These are phyloP conservation scores for Auricularia sp. DNA, from an alignment of 768 basidiomycete genomes.

Conservation along the genomic window DNA sequence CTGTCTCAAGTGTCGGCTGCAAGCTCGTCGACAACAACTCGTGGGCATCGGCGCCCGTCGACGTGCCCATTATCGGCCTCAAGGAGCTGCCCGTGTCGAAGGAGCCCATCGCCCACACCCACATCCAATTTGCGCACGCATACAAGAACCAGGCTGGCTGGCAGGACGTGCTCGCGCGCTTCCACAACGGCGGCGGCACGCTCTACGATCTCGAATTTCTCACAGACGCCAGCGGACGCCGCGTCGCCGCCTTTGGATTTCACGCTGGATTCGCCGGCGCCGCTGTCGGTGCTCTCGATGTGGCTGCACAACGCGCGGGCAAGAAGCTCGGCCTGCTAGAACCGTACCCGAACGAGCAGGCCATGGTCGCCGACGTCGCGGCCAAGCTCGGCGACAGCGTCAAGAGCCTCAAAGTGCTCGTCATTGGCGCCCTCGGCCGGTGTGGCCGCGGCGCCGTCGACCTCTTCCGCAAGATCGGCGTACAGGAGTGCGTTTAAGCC, in stretches of 20 bases:
- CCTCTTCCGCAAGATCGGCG: slow-evolving; percentile 90
- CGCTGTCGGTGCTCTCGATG: slow-evolving; percentile 78
- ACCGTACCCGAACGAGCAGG: slow-evolving; percentile 75
- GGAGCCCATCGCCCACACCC: slow-evolving; percentile 80
- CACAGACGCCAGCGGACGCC: slow-evolving; percentile 68
- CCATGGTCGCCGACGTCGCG: slow-evolving; percentile 72
- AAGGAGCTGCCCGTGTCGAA: slow-evolving; percentile 87
- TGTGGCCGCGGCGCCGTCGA: slow-evolving; percentile 94
- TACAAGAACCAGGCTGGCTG: slow-evolving; percentile 95
- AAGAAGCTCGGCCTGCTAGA: slow-evolving; percentile 54
- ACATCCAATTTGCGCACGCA: slow-evolving; percentile 97
- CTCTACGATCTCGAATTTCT: slow-evolving; percentile 96
- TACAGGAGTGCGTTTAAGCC: slow-evolving; percentile 68
- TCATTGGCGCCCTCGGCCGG: slow-evolving; percentile 91
- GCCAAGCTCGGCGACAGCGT: slow-evolving; percentile 45
- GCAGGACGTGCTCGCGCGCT: slow-evolving; percentile 75
- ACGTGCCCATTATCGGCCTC: slow-evolving; percentile 81
- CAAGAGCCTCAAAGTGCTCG: slow-evolving; percentile 72
- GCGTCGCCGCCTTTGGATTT: slow-evolving; percentile 96
- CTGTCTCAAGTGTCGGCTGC: slow-evolving; percentile 66
- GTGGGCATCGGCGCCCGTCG: slow-evolving; percentile 72
- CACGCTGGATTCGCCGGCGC: slow-evolving; percentile 96
- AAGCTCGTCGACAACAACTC: slow-evolving; percentile 76
- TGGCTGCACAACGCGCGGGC: slow-evolving; percentile 55
- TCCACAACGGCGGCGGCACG: slow-evolving; percentile 70